Evolutionary conservation across 2,329 filamentous ascomycete species (phyloP).

Genomic region (Monosporascus cannonballus): DNA sequence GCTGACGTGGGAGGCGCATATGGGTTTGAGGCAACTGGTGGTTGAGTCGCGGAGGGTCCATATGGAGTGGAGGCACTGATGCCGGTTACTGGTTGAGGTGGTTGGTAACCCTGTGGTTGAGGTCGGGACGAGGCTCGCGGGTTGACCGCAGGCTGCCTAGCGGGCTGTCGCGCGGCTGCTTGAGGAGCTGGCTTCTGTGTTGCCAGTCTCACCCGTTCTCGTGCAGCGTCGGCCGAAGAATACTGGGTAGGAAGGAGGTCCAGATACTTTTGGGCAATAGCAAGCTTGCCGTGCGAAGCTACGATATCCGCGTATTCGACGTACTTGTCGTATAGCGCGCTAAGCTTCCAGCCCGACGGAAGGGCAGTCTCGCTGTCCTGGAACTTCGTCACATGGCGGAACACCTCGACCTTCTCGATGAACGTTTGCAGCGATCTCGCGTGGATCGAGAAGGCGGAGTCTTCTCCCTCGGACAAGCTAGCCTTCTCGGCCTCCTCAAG

Average conservation of each 20-base stretch:
- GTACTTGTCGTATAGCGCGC: constrained; percentile 86
- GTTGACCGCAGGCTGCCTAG: constrained; percentile 17
- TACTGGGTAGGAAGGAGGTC: constrained; percentile 79
- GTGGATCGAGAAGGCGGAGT: constrained; percentile 87
- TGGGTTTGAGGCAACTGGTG: constrained; percentile 31
- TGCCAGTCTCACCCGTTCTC: constrained; percentile 78
- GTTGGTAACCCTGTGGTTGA: constrained; percentile 40
- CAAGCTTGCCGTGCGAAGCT: constrained; percentile 80
- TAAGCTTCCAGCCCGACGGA: constrained; percentile 80
- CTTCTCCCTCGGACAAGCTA: constrained; percentile 62
- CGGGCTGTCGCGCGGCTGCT: constrained; percentile 22
- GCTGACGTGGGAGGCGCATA: constrained; percentile 39
- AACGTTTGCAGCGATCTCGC: constrained; percentile 84
- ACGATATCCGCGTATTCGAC: constrained; percentile 95
- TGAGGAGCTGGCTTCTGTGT: constrained; percentile 52
- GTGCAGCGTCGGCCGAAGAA: constrained; percentile 78
- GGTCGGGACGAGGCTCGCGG: constrained; percentile 31
- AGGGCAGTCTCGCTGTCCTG: constrained; percentile 68
- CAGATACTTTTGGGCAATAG: constrained; percentile 85
- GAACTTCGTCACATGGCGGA: constrained; percentile 91
- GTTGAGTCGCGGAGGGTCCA: constrained; percentile 22
- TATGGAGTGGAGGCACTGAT: constrained; percentile 26
- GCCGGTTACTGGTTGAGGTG: constrained; percentile 32
- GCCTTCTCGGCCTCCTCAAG: constrained; percentile 77
- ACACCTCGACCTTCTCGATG: constrained; percentile 97